Base-by-base conservation (phyloP, 257 asterid genomes). In the Jacaranda copaia region DNA sequence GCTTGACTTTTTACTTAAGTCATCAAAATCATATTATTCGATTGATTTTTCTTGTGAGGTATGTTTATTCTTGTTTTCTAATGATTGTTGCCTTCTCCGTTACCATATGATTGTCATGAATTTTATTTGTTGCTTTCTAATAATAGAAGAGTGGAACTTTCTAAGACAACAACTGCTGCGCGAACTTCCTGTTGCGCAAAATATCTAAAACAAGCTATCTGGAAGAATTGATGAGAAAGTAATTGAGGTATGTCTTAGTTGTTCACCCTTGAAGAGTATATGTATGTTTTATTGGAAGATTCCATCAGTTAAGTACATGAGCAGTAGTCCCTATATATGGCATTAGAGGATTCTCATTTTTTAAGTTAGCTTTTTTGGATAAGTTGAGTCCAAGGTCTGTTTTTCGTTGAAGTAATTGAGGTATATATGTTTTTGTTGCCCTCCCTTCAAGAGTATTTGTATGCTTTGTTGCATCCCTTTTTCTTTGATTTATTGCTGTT, bases 101-200 rank as follows among this genome's bases (percentile, higher is more conserved):
- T 65, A 58, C 56, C 63, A 77, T 45, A 60, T 25, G 72, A 51
- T 70, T 59, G 69, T 43, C 25, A 10, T 69, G 42, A 58, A 65
- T 59, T 81, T 52, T 42, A 14, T 46, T 66, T 84, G 81, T 91
- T 93, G 99, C 79, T 93, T 93, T 83, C 82, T 96, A 72, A 73
- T 96, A 72, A 73, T 83, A 66, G 97, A 86, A 83, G 99, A 96
- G 81, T 88, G 98, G 98, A 84, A 82, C 56, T 77, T 81, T 72
- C 81, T 90, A 64, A 86, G 74, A 57, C 69, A 80, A 81, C 87
- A 83, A 51, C 81, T 42, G 77, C 76, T 79, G n/a, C 77, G 85
- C 32, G 32, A 25, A 25, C 32, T 25, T 58, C 93, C 89, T 42
- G 69, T 93, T 7, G 74, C 90, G 71, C 86, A 84, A 19, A 79